phyloP scores from a whole-genome alignment of 495 filamentous ascomycete genomes.

The Tuber umbilicatum region DNA sequence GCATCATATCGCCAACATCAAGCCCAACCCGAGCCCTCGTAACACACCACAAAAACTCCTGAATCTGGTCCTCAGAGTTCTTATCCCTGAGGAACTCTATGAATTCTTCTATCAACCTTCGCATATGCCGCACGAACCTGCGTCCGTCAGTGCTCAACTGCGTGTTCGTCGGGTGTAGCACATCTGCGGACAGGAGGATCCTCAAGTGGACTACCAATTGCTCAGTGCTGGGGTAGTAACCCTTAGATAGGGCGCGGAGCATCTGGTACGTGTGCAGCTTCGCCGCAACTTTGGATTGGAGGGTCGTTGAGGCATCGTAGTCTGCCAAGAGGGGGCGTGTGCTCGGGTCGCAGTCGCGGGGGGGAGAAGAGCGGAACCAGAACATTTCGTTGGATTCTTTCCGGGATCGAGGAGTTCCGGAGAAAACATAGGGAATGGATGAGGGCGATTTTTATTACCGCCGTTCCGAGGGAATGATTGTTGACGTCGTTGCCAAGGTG shows the following conservation, averaged over 20 bases:
- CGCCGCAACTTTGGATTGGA: conserved; percentile 69
- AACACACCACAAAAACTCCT: conserved; percentile 80
- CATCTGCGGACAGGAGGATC: conserved; percentile 66
- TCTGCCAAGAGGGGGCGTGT: conserved; percentile 25
- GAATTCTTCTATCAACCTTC: conserved; percentile 64
- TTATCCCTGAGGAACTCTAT: conserved; percentile 73
- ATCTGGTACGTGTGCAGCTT: conserved; percentile 93
- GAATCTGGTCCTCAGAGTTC: conserved; percentile 76
- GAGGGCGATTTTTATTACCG: not conserved
- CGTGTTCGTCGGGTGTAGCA: conserved; percentile 68
- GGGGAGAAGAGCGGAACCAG: conserved; percentile 9
- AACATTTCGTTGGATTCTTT: conserved; percentile 7
- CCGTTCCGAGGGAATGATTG: not conserved
- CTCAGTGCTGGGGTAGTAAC: conserved; percentile 87
- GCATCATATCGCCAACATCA: conserved; percentile 59
- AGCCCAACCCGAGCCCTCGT: conserved; percentile 42
- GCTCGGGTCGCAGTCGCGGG: conserved; percentile 5
- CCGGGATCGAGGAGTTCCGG: not conserved
- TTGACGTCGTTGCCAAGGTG: not conserved
- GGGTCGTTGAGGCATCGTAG: conserved; percentile 47
- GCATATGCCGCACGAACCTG: conserved; percentile 62
- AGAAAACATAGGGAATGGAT: not conserved
- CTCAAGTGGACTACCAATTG: conserved; percentile 76
- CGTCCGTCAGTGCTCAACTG: conserved; percentile 72
- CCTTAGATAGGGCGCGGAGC: conserved; percentile 71